Evolutionary conservation across 495 filamentous ascomycete genomes (phyloP).

Genomic region (Penicillium cinerascens): DNA sequence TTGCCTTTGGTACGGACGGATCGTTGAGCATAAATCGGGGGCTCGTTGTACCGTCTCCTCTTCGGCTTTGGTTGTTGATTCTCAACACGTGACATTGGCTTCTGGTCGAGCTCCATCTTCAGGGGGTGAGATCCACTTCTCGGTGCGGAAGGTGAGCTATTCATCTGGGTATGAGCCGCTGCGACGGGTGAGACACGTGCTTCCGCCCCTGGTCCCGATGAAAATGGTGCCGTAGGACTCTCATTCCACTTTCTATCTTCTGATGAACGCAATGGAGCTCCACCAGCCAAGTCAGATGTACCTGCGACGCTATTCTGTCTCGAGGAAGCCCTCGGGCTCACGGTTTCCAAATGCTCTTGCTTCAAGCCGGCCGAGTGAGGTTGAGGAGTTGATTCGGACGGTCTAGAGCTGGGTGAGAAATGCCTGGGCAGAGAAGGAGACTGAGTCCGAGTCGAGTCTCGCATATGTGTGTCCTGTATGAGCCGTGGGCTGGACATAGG

Average conservation of each 20-base stretch:
- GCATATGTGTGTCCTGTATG: slow-evolving; percentile 24
- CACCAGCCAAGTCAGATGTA: slow-evolving; percentile 10
- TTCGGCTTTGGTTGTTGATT: slow-evolving; percentile 33
- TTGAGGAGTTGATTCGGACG: slow-evolving; percentile 27
- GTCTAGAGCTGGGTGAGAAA: slow-evolving; percentile 27
- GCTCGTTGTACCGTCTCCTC: slow-evolving; percentile 41
- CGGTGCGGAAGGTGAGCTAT: slow-evolving; percentile 29
- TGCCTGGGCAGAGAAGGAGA: slow-evolving; percentile 31
- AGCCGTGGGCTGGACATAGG: slow-evolving; percentile 37
- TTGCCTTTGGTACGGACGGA: slow-evolving; percentile 34
- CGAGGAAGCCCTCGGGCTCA: slow-evolving; percentile 43
- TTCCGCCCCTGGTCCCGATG: slow-evolving; percentile 11
- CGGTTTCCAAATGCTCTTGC: slow-evolving; percentile 38
- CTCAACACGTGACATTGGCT: slow-evolving; percentile 14
- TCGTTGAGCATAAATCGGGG: slow-evolving; percentile 46
- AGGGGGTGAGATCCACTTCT: slow-evolving; percentile 15
- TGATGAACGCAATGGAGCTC: slow-evolving; percentile 14
- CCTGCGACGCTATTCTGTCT: slow-evolving; percentile 30
- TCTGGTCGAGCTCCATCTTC: slow-evolving; percentile 26
- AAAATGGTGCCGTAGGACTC: slow-evolving; percentile 21
- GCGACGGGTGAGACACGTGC: slow-evolving; percentile 15
- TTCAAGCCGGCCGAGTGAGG: slow-evolving; percentile 27
- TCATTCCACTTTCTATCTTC: slow-evolving; percentile 32
- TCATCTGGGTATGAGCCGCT: slow-evolving; percentile 21
- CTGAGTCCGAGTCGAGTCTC: slow-evolving; percentile 20